phyloP scores from a whole-genome alignment of 805 yeast genomes.

The Priceomyces melissophilus region DNA sequence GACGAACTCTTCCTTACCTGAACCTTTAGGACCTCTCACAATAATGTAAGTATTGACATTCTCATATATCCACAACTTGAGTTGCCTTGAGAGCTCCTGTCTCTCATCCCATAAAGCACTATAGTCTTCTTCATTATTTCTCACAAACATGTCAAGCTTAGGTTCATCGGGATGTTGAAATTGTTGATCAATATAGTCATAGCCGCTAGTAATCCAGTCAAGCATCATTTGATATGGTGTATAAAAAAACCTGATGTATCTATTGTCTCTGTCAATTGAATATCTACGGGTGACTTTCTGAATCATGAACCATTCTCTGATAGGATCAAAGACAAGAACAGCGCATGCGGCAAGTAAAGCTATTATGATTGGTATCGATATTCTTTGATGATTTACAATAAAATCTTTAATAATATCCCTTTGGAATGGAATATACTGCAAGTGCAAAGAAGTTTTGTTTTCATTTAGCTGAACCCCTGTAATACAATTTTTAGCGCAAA shows the following conservation, averaged over 20 bases:
- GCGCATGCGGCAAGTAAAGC: constrained; percentile 81
- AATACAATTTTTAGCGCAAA: constrained; percentile 85
- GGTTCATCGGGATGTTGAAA: constrained; percentile 9
- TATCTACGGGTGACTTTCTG: constrained; percentile 65
- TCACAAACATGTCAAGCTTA: constrained; percentile 6
- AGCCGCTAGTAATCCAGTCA: constrained; percentile 27
- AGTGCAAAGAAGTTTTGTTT: constrained; percentile 59
- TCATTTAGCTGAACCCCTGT: constrained; percentile 66
- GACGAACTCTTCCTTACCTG: constrained; percentile 86
- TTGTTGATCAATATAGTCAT: constrained; percentile 35
- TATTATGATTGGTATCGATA: constrained; percentile 73
- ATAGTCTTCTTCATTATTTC: constrained; percentile 20
- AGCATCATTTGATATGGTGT: constrained; percentile 24
- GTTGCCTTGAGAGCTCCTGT: constrained; percentile 59
- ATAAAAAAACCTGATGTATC: constrained; percentile 22
- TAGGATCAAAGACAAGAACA: constrained; percentile 87
- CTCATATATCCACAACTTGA: constrained; percentile 79
- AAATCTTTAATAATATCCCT: constrained; percentile 53
- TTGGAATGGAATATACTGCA: constrained; percentile 62
- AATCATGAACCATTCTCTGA: constrained; percentile 74
- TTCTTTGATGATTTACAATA: constrained; percentile 72
- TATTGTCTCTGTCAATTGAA: constrained; percentile 45
- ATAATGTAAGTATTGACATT: constrained; percentile 88
- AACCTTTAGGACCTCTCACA: constrained; percentile 89
- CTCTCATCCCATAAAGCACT: constrained; percentile 68